A percentile compares a stretch with the other conserved stretches of the same genome.
phyloP scores from a whole-genome alignment of 495 filamentous ascomycete species.

The Aspergillus leporis region DNA sequence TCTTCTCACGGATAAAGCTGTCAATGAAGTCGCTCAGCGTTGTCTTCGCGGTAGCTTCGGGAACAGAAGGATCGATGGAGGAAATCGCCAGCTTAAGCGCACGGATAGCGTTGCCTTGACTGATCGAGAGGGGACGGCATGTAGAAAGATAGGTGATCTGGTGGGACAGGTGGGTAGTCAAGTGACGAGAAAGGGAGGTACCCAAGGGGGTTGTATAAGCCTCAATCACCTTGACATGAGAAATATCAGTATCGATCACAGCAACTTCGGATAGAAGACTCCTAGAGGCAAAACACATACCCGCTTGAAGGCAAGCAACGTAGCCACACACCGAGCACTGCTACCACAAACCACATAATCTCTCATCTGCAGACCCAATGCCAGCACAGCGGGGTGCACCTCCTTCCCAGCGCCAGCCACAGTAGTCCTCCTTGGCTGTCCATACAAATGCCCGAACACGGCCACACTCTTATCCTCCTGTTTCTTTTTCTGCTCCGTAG shows the following conservation, averaged over 20 bases:
- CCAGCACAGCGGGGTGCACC: constrained; percentile 83
- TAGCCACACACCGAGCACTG: constrained; percentile 84
- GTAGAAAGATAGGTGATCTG: constrained; percentile 94
- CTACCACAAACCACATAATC: constrained; percentile 88
- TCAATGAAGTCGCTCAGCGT: constrained; percentile 79
- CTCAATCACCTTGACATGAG: constrained; percentile 69
- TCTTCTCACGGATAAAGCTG: constrained; percentile 83
- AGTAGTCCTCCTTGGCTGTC: constrained; percentile 66
- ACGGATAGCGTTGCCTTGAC: constrained; percentile 93
- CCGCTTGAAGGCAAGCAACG: constrained; percentile 83
- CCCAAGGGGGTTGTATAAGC: constrained; percentile 84
- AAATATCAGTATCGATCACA: constrained; percentile 13
- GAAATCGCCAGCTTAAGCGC: constrained; percentile 89
- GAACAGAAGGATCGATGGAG: constrained; percentile 76
- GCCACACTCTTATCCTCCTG: constrained; percentile 71
- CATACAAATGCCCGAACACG: constrained; percentile 84
- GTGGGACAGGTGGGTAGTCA: constrained; percentile 89
- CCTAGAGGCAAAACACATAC: constrained; percentile 46
- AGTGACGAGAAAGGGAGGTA: constrained; percentile 81
- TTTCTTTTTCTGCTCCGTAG: constrained; percentile 44
- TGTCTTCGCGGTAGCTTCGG: constrained; percentile 76
- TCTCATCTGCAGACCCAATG: constrained; percentile 86
- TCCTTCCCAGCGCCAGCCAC: constrained; percentile 80
- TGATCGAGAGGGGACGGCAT: constrained; percentile 88
- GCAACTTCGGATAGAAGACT: not conserved